A percentile compares a stretch with the other conserved stretches of the same genome.
phyloP scores from a whole-genome alignment of 2,329 filamentous ascomycete genomes.

The Pestalotiopsis fici region DNA sequence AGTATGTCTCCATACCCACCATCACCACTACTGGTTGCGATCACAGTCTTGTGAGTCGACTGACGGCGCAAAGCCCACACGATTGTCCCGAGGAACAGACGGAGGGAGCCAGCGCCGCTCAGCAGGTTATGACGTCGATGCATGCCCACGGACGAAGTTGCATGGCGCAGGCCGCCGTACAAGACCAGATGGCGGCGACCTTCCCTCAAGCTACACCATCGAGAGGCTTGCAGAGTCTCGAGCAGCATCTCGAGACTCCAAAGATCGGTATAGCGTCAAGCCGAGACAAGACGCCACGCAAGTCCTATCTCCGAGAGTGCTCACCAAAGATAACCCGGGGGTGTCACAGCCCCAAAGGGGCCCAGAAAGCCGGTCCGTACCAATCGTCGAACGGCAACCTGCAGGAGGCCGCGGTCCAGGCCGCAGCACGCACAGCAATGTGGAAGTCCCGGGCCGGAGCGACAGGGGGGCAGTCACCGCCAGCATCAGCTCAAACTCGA shows the following conservation, averaged over 20 bases:
- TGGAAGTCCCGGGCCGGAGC: conserved; percentile 21
- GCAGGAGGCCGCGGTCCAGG: conserved; percentile 21
- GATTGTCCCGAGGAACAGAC: neutral
- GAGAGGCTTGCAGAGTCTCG: conserved; percentile 26
- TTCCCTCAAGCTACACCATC: conserved; percentile 25
- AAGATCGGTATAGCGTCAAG: conserved; percentile 24
- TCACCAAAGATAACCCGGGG: neutral
- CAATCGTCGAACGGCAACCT: conserved; percentile 10
- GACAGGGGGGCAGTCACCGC: conserved; percentile 12
- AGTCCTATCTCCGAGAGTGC: conserved; percentile 1
- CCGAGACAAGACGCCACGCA: conserved; percentile 12
- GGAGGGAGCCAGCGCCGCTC: conserved; percentile 8
- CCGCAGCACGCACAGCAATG: conserved; percentile 26
- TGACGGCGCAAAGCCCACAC: neutral
- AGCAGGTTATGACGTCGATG: conserved; percentile 10
- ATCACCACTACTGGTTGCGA: conserved; percentile 62
- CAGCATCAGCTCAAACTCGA: conserved; percentile 12
- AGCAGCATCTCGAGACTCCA: conserved; percentile 22
- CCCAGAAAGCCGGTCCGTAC: conserved; percentile 12
- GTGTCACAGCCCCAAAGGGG: neutral
- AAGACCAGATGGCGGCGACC: conserved; percentile 14
- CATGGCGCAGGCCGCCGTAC: conserved; percentile 10
- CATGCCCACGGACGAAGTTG: conserved; percentile 9
- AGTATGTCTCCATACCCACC: conserved; percentile 58
- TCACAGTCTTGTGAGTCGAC: conserved; percentile 25